These are phyloP conservation scores for Epithemia pelagica DNA, from an alignment of 108 stramenopile genomes.

Conservation along the genomic window DNA sequence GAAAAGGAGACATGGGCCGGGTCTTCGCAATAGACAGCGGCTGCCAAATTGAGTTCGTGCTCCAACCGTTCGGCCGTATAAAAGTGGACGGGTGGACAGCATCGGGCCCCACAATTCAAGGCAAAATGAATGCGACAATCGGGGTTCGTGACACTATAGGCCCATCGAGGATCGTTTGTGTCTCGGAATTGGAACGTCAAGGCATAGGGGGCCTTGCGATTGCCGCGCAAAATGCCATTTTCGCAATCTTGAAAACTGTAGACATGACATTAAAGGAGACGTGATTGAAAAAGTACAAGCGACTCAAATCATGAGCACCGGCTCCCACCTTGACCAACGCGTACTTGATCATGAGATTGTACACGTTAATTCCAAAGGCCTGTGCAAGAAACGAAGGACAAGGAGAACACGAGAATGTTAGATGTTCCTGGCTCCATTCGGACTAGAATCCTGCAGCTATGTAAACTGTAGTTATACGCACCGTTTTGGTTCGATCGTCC, in stretches of 20 bases:
- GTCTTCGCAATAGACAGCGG: neutral
- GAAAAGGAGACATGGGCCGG: neutral
- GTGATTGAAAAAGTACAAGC: conserved; percentile 24
- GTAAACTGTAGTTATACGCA: neutral
- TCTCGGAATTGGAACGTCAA: conserved; percentile 7
- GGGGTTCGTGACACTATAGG: conserved; percentile 10
- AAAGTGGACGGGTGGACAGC: neutral
- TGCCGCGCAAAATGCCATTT: conserved; percentile 60
- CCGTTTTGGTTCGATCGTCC: conserved; percentile 12
- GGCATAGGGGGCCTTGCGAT: conserved; percentile 14
- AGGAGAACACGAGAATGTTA: too few relatives aligned
- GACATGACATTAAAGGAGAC: conserved; percentile 35
- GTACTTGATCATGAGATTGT: conserved; percentile 74
- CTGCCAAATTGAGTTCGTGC: neutral
- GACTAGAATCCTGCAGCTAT: conserved; percentile 1
- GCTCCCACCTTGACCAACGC: conserved; percentile 59
- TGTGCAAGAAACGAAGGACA: too few relatives aligned
- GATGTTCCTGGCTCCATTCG: too few relatives aligned
- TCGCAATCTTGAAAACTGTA: conserved; percentile 55
- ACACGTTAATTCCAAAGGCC: conserved; percentile 63
- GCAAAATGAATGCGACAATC: conserved; percentile 75
- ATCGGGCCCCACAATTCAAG: conserved; percentile 39
- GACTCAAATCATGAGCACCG: conserved; percentile 15
- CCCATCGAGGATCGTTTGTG: neutral
- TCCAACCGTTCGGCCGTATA: neutral